Conservation (phyloP, 1,139 yeast species). For the Yamadazyma triangularis region DNA sequence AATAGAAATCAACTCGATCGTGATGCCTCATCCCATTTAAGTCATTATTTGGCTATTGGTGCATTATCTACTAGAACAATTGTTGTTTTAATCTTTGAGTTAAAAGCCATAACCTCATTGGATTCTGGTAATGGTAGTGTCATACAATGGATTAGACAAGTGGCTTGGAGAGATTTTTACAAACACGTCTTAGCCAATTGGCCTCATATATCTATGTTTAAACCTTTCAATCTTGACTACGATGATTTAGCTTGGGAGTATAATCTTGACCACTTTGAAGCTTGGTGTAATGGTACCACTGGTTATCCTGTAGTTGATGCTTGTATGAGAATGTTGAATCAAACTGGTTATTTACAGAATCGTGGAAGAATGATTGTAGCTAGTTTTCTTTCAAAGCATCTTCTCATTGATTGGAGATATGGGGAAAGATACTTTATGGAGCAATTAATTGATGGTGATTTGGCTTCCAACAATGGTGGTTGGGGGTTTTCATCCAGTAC, state of each 20-base stretch:
- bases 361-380: constrained; percentile 53
- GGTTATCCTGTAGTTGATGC: constrained; percentile 58
- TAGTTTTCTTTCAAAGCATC: constrained; percentile 47
- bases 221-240: constrained; percentile 44
- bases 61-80: constrained; percentile 39
- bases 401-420: constrained; percentile 51
- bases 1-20: constrained; percentile 21
- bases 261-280: constrained; percentile 30
- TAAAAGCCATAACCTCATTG: constrained; percentile 17
- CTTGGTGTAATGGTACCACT: constrained; percentile 51
- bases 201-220: constrained; percentile 49
- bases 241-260: constrained; percentile 39
- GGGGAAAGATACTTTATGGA: constrained; percentile 51
- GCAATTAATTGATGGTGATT: constrained; percentile 48
- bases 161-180: constrained; percentile 58
- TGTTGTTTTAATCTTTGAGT: constrained; percentile 21
- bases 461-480: constrained; percentile 52
- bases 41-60: constrained; percentile 46
- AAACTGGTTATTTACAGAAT: constrained; percentile 52
- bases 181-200: constrained; percentile 43
- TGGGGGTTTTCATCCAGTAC: constrained; percentile 54
- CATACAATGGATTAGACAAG: constrained; percentile 45
- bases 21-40: constrained; percentile 37
- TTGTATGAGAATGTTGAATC: constrained; percentile 46
- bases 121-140: constrained; percentile 27